Conservation (phyloP, 2,329 filamentous ascomycete genomes). For the Corniculantispora saksenae region DNA sequence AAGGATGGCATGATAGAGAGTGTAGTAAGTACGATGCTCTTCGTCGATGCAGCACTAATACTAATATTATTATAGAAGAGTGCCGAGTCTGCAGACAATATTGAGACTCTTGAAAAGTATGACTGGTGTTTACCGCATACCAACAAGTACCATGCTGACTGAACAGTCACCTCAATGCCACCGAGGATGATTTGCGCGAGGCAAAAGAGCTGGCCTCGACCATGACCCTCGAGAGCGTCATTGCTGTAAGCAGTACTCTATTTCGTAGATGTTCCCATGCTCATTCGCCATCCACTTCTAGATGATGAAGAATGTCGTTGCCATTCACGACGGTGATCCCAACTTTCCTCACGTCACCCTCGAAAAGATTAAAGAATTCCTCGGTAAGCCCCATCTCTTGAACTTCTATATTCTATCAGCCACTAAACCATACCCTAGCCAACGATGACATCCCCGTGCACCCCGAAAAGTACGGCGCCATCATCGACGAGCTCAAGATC, state of each 20-base stretch:
- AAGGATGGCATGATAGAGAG: background rate
- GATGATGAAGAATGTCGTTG: too few species aligned
- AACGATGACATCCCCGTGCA: slow-evolving; percentile 42
- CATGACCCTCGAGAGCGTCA: slow-evolving; percentile 39
- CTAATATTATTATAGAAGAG: background rate
- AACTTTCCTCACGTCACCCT: slow-evolving; percentile 44
- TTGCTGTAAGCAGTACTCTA: too few species aligned
- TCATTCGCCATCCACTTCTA: too few species aligned
- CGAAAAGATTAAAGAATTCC: slow-evolving; percentile 42
- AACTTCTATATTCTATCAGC: too few species aligned
- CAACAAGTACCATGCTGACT: too few species aligned
- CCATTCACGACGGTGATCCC: slow-evolving; percentile 44
- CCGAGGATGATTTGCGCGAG: slow-evolving; percentile 47
- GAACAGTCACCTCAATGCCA: slow-evolving; percentile 40
- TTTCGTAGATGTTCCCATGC: too few species aligned
- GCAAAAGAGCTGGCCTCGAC: slow-evolving; percentile 45
- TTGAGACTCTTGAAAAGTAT: background rate
- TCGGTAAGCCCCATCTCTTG: slow-evolving; percentile 28
- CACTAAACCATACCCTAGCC: too few species aligned
- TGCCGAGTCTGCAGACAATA: background rate
- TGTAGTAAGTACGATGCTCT: background rate
- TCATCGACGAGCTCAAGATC: slow-evolving; percentile 57
- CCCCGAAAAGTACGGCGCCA: slow-evolving; percentile 48
- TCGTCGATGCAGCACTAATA: background rate
- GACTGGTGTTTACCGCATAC: background rate